Conservation (phyloP, 176 grass and related monocot genomes). For the Bolboschoenus planiculmis region DNA sequence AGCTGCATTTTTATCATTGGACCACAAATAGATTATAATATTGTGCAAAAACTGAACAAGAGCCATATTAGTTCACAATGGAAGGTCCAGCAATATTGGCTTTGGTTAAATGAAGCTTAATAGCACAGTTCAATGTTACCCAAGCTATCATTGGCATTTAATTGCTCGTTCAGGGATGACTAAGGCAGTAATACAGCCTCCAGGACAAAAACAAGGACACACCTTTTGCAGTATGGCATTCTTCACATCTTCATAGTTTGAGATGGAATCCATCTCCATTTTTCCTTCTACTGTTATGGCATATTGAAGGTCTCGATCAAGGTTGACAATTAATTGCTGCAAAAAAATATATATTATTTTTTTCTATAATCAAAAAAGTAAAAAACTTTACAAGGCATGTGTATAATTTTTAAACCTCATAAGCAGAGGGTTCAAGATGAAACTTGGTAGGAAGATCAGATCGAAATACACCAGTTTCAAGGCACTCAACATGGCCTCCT, state of each 20-base stretch:
- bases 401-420: constrained; percentile 41
- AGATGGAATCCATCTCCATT: constrained; percentile 73
- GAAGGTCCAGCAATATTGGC: constrained; percentile 5
- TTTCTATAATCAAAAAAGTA: constrained; percentile 3
- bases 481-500: constrained; percentile 95
- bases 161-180: background rate
- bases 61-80: background rate
- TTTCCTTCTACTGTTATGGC: constrained; percentile 86
- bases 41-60: constrained; percentile 10
- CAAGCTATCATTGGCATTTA: constrained; percentile 15
- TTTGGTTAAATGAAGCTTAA: constrained; percentile 5
- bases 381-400: constrained; percentile 19
- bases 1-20: constrained; percentile 55
- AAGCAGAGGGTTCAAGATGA: constrained; percentile 75
- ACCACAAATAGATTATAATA: background rate
- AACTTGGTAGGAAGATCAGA: constrained; percentile 98
- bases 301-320: constrained; percentile 97
- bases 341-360: constrained; percentile 24
- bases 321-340: constrained; percentile 85
- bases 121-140: constrained; percentile 8
- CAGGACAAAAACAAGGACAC: constrained; percentile 12
- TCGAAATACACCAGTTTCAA: constrained; percentile 99
- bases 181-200: constrained; percentile 9
- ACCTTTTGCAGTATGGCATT: constrained; percentile 92
- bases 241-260: constrained; percentile 95